Evolutionary conservation across 2,329 filamentous ascomycete genomes (phyloP), one percentile per base, ranked within the genome.

Genomic region (Leptodontidium sp.): DNA sequence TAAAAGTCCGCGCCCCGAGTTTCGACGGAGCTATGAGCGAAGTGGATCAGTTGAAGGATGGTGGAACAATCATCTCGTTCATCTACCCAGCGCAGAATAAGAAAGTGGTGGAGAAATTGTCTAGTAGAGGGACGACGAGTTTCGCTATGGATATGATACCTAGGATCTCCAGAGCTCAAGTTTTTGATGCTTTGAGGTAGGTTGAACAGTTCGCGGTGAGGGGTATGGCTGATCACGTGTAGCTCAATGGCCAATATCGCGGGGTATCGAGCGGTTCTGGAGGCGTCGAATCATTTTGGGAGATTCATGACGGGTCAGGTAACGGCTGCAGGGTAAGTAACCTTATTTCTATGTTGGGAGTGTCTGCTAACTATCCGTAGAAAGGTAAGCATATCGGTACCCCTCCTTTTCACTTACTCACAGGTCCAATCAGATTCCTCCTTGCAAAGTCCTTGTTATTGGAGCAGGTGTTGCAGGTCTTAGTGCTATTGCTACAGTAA

Each of bases 141-240:
- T 96, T 97, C 77, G 93, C 94, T 26, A 97, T 97, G 93, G 94
- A 97, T 78, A 91, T 94, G 89, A 91, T 97, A 64, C 94, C 94
- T 17, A 89, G 94, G 50, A 97, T 97, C 74, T 97, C 93, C 0
- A 88, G 94, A 58, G 93, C 94, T 1, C 94, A 97, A 78, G 90
- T 92, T 0, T 97, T 97, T 75, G 93, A 97, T 80, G 93, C 93
- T 0, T 84, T 97, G 66, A 87, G 76, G 75, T 77, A 71, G 53
- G 74, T 69, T 21, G 6, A 7, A 2, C 11, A 47, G 14, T 52
- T 8, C 26, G 9, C 6, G n/a, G n/a, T 38, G 12, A 45, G 45
- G 21, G 53, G 49, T 74, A 38, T 32, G 43, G 47, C 67, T 73
- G 61, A 71, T 66, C 58, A 68, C 47, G 43, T 63, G 40, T 67